phyloP scores from a whole-genome alignment of 2,329 filamentous ascomycete genomes.

The Botrytis cinerea region DNA sequence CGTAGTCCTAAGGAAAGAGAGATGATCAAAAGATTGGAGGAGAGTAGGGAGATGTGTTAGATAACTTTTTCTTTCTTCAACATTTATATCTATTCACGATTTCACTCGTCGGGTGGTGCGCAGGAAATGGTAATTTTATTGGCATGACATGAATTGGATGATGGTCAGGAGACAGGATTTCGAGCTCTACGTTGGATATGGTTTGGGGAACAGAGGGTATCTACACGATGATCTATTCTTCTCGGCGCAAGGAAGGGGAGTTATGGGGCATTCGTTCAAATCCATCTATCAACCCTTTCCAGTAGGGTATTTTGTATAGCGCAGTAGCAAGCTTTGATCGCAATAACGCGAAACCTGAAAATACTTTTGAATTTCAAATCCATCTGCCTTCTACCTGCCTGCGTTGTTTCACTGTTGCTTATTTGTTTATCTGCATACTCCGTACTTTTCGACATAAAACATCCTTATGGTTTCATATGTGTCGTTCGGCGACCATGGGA shows the following conservation, averaged over 20 bases:
- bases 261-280: not conserved
- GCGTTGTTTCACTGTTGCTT: not conserved
- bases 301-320: not conserved
- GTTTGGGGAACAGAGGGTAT: not conserved
- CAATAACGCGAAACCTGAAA: not conserved
- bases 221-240: conserved; percentile 1
- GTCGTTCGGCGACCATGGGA: not conserved
- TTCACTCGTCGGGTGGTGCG: not conserved
- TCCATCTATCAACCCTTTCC: not conserved
- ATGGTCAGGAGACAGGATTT: not conserved
- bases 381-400: not conserved
- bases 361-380: not conserved
- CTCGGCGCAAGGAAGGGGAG: not conserved
- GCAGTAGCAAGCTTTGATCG: not conserved
- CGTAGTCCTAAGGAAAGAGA: conserved; percentile 54
- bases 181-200: not conserved
- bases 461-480: not conserved
- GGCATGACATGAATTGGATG: not conserved
- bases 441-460: not conserved
- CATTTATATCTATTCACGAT: not conserved
- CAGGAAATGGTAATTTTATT: conserved; percentile 1
- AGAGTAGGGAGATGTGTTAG: conserved; percentile 43
- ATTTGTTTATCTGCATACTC: not conserved
- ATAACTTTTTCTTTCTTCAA: not conserved
- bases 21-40: conserved; percentile 57